Base-by-base conservation (phyloP, 2,329 filamentous ascomycete genomes). In the Trichoderma semiorbis region DNA sequence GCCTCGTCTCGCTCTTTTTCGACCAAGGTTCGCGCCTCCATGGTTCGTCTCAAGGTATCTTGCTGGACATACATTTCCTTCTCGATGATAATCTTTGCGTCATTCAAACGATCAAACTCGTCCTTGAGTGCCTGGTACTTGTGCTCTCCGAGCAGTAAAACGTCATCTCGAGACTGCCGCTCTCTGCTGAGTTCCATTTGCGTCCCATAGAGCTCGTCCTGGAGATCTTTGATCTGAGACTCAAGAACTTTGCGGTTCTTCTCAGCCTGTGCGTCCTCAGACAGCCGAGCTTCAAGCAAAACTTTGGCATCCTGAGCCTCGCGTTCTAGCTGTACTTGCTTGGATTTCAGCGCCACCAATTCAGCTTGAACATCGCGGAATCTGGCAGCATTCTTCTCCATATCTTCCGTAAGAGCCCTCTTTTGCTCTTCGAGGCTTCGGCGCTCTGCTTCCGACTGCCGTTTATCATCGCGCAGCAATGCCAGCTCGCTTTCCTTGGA, bases 1-100 rank as follows among this genome's bases (percentile, higher is more conserved):
- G 96, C 92, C 69, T 97, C 93, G 78, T 97, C 96, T 3, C 95
- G 92, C 78, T 97, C 94, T 75, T 92, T 90, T 79, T 99, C 95
- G 1, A 93, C 93, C 6, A 90, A 89, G 6, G 90, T 87, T 36
- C 93, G 90, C 61, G 93, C 92, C 80, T 97, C 94, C 75, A 92
- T 93, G 12, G 94, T 93, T 69, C 95, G 90, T 47, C 96, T 90
- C 60, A 98, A 88, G 12, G 93, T 92, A 78, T 99, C 95, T 80
- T 98, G 95, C 78, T 98, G 95, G 6, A 93, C 92, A 79, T 98
- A 98, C 80, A 99, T 91, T 81, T 98, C 95, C 81, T 98, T 98
- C 81, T 99, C 95, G 74, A 99, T 97, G 61, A 91, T 97, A 77
- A 98, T 97, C 81, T 99, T 99, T 32, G 94, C 91, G 74, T 98